Percentiles rank a stretch among this genome's conserved stretches.
phyloP scores from a whole-genome alignment of 2,329 filamentous ascomycete species.

The Phoma sp. region DNA sequence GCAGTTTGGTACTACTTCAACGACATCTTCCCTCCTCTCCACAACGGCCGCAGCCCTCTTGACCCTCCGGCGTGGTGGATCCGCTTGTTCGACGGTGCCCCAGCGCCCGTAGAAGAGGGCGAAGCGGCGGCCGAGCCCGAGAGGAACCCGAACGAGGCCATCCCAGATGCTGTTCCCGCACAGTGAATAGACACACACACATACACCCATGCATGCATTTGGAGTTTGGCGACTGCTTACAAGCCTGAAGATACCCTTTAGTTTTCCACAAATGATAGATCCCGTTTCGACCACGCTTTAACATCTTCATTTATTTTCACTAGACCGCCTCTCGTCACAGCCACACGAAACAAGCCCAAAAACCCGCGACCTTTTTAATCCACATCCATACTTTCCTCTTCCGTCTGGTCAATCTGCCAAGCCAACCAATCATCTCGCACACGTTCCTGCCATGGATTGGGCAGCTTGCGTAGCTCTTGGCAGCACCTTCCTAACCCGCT shows the following conservation, averaged over 20 bases:
- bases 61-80: constrained; percentile 93
- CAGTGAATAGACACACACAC: constrained; percentile 19
- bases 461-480: constrained; percentile 1
- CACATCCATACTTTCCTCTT: background rate
- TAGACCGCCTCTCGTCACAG: background rate
- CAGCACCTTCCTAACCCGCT: constrained; percentile 35
- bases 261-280: constrained; percentile 16
- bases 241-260: constrained; percentile 36
- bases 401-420: constrained; percentile 11
- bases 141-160: constrained; percentile 17
- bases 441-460: constrained; percentile 17
- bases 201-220: constrained; percentile 15
- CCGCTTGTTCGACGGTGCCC: constrained; percentile 71
- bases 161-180: constrained; percentile 17
- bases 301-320: background rate
- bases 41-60: constrained; percentile 81
- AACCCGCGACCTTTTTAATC: too few relatives aligned
- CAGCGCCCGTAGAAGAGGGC: constrained; percentile 29
- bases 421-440: constrained; percentile 12
- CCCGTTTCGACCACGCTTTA: background rate
- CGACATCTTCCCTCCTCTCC: constrained; percentile 92
- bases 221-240: constrained; percentile 32
- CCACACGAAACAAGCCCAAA: background rate
- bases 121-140: constrained; percentile 10
- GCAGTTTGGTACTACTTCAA: constrained; percentile 95